Base-by-base conservation (phyloP, 164 flowering plant species). In the Euptelea pleiosperma region DNA sequence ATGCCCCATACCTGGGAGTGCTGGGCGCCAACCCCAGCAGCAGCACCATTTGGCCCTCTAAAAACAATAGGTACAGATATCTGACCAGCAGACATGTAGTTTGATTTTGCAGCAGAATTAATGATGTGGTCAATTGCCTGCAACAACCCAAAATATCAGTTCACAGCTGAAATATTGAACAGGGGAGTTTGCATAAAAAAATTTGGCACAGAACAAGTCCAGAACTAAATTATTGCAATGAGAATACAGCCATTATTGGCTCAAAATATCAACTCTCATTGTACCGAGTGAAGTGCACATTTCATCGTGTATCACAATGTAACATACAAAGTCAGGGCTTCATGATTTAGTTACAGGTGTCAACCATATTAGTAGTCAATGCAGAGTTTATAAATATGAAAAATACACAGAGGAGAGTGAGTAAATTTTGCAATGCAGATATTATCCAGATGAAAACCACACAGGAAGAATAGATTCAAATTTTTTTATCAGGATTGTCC, bases 21-120 rank as follows among this genome's bases (percentile, higher is more conserved):
- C 60, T 94, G 99, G 31, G 99, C 99, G 68, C 93, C 99, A 78
- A 94, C 99, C 63, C 99, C 99, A 62, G 97, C 91, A 62, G 99
- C 99, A 65, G 96, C 95, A 52, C 99, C 97, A 79, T 94, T 94
- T 48, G 97, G 97, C 31, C 96, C 99, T 77, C 99, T 83, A 57
- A 94, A 94, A 57, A 91, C 99, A 65, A 94, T 89, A 9, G 99
- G 97, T 11, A 91, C 99, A 36, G 64, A 31, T 52, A 94, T 77
- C 57, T 85, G 89, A 24, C 96, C 96, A 62, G 95, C 86, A 59
- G 99, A 94, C 99, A 94, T 94, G 67, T 94, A 94, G 75, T 79
- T 76, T 52, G 93, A 72, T 63, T 94, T 94, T 40, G 96, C 99
- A 65, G 99, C 97, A 67, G 99, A 94, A 67, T 94, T 91, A 21